Evolutionary conservation across 164 flowering plant genomes (phyloP).

Genomic region (Vitis riparia): DNA sequence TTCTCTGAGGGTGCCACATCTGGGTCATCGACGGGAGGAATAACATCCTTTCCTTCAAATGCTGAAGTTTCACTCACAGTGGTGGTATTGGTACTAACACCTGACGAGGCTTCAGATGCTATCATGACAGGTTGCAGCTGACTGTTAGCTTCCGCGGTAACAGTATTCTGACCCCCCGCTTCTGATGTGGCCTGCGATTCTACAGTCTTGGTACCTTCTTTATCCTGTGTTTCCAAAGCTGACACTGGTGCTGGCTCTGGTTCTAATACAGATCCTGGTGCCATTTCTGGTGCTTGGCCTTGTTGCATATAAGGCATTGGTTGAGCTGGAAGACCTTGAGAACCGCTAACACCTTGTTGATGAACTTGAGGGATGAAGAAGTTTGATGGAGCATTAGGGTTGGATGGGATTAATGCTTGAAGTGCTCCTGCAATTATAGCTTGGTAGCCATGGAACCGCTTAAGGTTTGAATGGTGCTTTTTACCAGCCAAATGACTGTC

Average conservation of each 20-base stretch:
- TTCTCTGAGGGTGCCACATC: background rate
- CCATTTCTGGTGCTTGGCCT: slow-evolving; percentile 5
- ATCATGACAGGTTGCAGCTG: background rate
- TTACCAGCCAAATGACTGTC: slow-evolving; percentile 55
- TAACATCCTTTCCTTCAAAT: background rate
- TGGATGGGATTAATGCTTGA: slow-evolving; percentile 33
- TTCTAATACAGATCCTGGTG: background rate
- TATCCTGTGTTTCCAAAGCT: slow-evolving; percentile 7
- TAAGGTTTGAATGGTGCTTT: slow-evolving; percentile 45
- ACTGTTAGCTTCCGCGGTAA: slow-evolving; percentile 1
- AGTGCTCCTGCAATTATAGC: slow-evolving; percentile 29
- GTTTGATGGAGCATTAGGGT: slow-evolving; percentile 17
- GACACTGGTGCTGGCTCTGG: background rate
- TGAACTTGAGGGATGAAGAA: slow-evolving; percentile 9
- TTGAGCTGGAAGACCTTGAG: slow-evolving; percentile 17
- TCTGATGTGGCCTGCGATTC: background rate
- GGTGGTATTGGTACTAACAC: background rate
- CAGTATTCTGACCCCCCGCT: background rate
- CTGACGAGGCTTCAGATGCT: background rate
- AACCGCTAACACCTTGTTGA: slow-evolving; percentile 14
- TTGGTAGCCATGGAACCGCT: slow-evolving; percentile 39
- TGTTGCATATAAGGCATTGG: slow-evolving; percentile 17
- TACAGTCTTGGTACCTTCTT: background rate
- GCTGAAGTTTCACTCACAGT: slow-evolving; percentile 1
- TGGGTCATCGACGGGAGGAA: background rate